Evolutionary conservation across 1,284 basidiomycete genomes (phyloP).

Genomic region (Austroboletus niveus): DNA sequence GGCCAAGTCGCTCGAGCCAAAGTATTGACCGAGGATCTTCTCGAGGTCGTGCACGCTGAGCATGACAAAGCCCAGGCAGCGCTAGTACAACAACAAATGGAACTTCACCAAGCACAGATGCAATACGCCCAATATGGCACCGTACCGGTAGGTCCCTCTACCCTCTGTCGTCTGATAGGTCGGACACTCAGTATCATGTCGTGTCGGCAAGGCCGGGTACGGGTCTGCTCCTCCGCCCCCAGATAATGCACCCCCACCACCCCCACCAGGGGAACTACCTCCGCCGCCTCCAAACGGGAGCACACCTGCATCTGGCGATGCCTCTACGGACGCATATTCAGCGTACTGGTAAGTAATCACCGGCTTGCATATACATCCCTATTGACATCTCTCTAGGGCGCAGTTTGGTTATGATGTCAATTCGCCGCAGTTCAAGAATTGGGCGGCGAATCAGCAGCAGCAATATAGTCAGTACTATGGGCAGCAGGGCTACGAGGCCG

Average conservation of each 20-base stretch:
- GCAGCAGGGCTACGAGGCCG: conserved; percentile 34
- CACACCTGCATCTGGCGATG: conserved; percentile 38
- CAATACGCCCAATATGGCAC: conserved; percentile 73
- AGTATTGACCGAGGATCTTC: conserved; percentile 84
- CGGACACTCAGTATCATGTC: not conserved
- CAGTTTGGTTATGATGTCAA: conserved; percentile 90
- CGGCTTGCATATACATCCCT: not conserved
- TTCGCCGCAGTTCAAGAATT: conserved; percentile 75
- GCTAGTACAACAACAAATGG: conserved; percentile 74
- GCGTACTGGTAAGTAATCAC: conserved; percentile 59
- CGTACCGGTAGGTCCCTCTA: conserved; percentile 52
- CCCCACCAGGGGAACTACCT: conserved; percentile 60
- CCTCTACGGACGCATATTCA: conserved; percentile 61
- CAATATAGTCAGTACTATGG: conserved; percentile 75
- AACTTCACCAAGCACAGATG: conserved; percentile 75
- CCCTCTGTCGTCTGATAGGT: not conserved
- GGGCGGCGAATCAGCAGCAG: conserved; percentile 66
- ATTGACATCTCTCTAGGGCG: conserved; percentile 50
- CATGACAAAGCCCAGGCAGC: conserved; percentile 75
- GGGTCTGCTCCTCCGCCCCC: conserved; percentile 63
- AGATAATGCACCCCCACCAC: conserved; percentile 56
- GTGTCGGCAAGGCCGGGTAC: conserved; percentile 32
- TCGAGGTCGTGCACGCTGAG: conserved; percentile 82
- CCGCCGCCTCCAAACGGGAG: conserved; percentile 54
- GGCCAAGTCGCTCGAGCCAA: conserved; percentile 85